Evolutionary conservation across 495 filamentous ascomycete species (phyloP).

Genomic region (Penicillium silybi): DNA sequence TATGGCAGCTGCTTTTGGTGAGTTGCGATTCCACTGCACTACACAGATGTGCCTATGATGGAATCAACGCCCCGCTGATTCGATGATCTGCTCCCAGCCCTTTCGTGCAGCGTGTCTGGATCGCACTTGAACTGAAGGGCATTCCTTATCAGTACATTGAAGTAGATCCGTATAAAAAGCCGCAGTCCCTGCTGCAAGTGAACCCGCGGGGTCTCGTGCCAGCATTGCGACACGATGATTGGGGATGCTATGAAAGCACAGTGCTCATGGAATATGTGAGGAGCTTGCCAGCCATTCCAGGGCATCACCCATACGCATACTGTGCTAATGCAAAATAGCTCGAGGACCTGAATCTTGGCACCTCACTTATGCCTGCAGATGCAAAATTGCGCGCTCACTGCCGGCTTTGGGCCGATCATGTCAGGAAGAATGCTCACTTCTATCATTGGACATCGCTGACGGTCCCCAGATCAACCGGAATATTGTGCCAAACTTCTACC

Average conservation of each 20-base stretch:
- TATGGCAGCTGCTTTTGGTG: constrained; percentile 93
- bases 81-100: constrained; percentile 37
- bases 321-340: constrained; percentile 45
- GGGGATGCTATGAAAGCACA: constrained; percentile 82
- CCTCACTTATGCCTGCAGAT: constrained; percentile 57
- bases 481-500: constrained; percentile 79
- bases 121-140: constrained; percentile 82
- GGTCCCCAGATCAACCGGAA: constrained; percentile 67
- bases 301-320: neutral
- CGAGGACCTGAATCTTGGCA: constrained; percentile 66
- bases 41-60: neutral
- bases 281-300: constrained; percentile 1
- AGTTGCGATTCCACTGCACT: constrained; percentile 17
- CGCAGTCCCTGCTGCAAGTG: constrained; percentile 70
- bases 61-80: constrained; percentile 12
- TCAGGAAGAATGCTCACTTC: constrained; percentile 34
- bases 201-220: constrained; percentile 89
- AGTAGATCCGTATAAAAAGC: constrained; percentile 83
- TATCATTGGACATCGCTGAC: constrained; percentile 15
- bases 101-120: constrained; percentile 95
- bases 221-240: constrained; percentile 76
- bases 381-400: constrained; percentile 71
- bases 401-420: constrained; percentile 84
- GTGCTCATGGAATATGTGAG: constrained; percentile 86
- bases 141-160: constrained; percentile 90